These are phyloP conservation scores for Camellia lanceoleosa DNA, from an alignment of 148 eudicot species.

Conservation along the genomic window DNA sequence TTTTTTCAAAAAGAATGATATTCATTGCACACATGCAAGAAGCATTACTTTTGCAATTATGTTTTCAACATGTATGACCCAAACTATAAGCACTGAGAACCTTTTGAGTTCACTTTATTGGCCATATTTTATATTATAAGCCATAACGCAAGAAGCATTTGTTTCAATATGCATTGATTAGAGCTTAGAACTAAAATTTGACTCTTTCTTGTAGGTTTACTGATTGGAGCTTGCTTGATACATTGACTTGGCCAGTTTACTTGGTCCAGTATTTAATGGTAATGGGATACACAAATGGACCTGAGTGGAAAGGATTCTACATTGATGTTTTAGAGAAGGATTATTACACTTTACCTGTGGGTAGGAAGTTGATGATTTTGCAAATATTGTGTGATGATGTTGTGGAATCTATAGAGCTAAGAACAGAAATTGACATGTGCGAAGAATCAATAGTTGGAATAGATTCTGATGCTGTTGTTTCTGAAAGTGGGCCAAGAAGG, in stretches of 20 bases:
- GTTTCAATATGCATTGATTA: not conserved
- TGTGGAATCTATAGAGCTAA: constrained; percentile 64
- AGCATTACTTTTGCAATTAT: not conserved
- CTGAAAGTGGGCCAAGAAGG: constrained; percentile 50
- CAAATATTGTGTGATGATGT: constrained; percentile 80
- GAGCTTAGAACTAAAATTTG: not conserved
- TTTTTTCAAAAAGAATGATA: not conserved
- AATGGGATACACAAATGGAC: constrained; percentile 56
- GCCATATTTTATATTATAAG: not conserved
- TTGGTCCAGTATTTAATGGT: constrained; percentile 67
- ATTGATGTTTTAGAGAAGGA: constrained; percentile 57
- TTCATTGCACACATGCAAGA: not conserved
- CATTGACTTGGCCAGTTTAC: constrained; percentile 83
- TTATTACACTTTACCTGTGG: constrained; percentile 64
- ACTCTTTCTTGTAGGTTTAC: constrained; percentile 47
- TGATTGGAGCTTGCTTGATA: constrained; percentile 92
- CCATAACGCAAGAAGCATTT: not conserved
- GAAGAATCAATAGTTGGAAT: constrained; percentile 71
- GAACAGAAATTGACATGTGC: constrained; percentile 76
- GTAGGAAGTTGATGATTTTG: constrained; percentile 57
- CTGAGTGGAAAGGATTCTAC: constrained; percentile 72
- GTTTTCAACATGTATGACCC: not conserved
- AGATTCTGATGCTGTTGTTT: constrained; percentile 44
- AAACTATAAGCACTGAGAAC: not conserved
- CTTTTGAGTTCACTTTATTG: not conserved